Evolutionary conservation across 116 monocot species (phyloP), one percentile per base, ranked within the genome.

Genomic region (Cymodocea nodosa): DNA sequence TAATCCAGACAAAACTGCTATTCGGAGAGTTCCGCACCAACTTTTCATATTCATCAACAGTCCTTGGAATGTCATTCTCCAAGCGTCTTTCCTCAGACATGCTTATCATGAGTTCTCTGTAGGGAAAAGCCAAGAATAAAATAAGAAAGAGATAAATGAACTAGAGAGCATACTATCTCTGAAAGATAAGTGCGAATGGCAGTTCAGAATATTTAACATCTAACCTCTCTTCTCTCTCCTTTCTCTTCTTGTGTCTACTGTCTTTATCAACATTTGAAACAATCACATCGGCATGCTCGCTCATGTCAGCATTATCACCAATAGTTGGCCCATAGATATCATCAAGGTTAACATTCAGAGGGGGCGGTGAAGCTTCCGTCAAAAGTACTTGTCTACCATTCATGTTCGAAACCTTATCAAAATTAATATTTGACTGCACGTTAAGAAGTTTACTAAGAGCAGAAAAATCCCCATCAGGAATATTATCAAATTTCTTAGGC

Each of bases 41-140:
- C 70, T 81, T 95, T 70, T 95, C 95, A 77, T 83, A 95, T 60
- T 95, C 95, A 72, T 95, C 95, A 54, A 58, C 83, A 56, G 78
- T 90, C 25, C 59, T 68, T 56, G 95, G 95, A 36, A 73, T 50
- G 64, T 78, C 83, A 37, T 81, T 79, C 62, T 78, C 72, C 53
- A 90, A 68, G 30, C 35, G 60, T 68, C 85, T 87, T 56, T 90
- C 80, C 70, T 95, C 95, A 70, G 83, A 68, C 19, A 85, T 78
- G 68, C 68, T 80, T 36, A 95, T 84, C 68, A 81, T 85, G 53
- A 75, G 73, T 72, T 95, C 95, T 68, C 95, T 95, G 71, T 2
- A 16, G 11, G 8, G 37, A 37, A 48, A 51, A 51, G 22, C 20
- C 14, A 50, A 50, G 5, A 24, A 65, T 15, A 49, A 20, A 3